These are phyloP conservation scores for Wickerhamomyces sydowiorum DNA, from an alignment of 805 yeast genomes.

Conservation along the genomic window DNA sequence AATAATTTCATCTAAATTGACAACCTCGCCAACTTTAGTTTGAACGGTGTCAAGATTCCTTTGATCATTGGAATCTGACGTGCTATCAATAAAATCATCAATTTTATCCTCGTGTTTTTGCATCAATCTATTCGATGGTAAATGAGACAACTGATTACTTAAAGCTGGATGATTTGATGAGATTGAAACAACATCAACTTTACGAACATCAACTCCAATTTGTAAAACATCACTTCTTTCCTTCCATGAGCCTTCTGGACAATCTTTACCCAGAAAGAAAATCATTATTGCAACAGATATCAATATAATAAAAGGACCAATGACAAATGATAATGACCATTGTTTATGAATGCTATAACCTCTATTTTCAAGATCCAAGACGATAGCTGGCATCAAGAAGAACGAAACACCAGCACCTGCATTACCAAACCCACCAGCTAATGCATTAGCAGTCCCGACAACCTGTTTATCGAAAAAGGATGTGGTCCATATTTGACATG, in stretches of 20 bases:
- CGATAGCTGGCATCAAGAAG: constrained; percentile 27
- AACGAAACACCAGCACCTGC: constrained; percentile 30
- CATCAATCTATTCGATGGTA: neutral
- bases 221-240: constrained; percentile 22
- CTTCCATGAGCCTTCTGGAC: constrained; percentile 31
- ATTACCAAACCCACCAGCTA: constrained; percentile 29
- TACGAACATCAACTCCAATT: constrained; percentile 21
- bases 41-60: constrained; percentile 7
- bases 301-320: constrained; percentile 28
- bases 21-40: constrained; percentile 13
- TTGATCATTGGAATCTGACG: constrained; percentile 1
- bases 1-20: constrained; percentile 20
- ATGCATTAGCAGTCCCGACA: constrained; percentile 26
- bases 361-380: constrained; percentile 9
- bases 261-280: constrained; percentile 25
- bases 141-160: neutral
- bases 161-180: constrained; percentile 9
- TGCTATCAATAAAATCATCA: constrained; percentile 2
- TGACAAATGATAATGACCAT: constrained; percentile 24
- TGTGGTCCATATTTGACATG: constrained; percentile 25
- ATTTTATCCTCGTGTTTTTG: constrained; percentile 4
- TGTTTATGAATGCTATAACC: constrained; percentile 20
- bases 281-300: constrained; percentile 21
- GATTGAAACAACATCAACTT: constrained; percentile 19
- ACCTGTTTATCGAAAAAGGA: constrained; percentile 24